Evolutionary conservation across 2,329 filamentous ascomycete genomes (phyloP).

Genomic region (Fusarium pseudoanthophilum): DNA sequence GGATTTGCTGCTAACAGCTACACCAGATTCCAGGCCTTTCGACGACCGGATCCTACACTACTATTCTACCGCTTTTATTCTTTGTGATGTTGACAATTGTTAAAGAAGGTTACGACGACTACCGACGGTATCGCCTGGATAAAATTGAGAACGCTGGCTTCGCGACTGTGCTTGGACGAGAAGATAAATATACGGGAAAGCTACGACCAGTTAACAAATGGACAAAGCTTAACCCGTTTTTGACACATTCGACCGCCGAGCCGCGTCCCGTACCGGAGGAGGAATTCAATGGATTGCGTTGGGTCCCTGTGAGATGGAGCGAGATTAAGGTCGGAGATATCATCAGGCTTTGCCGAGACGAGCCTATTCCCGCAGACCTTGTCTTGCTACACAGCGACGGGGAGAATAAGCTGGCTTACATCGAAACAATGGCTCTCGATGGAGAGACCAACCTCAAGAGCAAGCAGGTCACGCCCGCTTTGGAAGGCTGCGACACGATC

Average conservation of each 20-base stretch:
- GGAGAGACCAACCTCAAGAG: conserved; percentile 86
- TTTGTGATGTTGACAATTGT: conserved; percentile 83
- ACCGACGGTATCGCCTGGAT: conserved; percentile 81
- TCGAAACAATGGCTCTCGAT: conserved; percentile 86
- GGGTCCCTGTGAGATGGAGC: conserved; percentile 62
- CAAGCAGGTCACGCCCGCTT: conserved; percentile 73
- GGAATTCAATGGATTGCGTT: conserved; percentile 67
- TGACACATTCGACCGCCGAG: conserved; percentile 44
- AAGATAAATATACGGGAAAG: conserved; percentile 49
- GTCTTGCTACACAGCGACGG: conserved; percentile 81
- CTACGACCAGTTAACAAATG: conserved; percentile 36
- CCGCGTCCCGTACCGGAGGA: conserved; percentile 57
- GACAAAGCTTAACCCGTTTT: conserved; percentile 49
- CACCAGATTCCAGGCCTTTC: conserved; percentile 72
- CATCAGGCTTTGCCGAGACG: conserved; percentile 69
- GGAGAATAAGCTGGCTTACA: conserved; percentile 81
- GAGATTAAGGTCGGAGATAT: conserved; percentile 62
- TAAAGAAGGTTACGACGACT: conserved; percentile 90
- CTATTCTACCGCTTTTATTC: conserved; percentile 77
- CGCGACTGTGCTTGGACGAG: conserved; percentile 57
- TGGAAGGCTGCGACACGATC: conserved; percentile 67
- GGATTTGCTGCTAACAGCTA: conserved; percentile 16
- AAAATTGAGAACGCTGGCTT: conserved; percentile 78
- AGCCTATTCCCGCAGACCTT: conserved; percentile 85
- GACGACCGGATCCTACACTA: conserved; percentile 80